Base-by-base conservation (phyloP, 2,329 filamentous ascomycete species). In the Pseudocercospora pini-densiflorae region DNA sequence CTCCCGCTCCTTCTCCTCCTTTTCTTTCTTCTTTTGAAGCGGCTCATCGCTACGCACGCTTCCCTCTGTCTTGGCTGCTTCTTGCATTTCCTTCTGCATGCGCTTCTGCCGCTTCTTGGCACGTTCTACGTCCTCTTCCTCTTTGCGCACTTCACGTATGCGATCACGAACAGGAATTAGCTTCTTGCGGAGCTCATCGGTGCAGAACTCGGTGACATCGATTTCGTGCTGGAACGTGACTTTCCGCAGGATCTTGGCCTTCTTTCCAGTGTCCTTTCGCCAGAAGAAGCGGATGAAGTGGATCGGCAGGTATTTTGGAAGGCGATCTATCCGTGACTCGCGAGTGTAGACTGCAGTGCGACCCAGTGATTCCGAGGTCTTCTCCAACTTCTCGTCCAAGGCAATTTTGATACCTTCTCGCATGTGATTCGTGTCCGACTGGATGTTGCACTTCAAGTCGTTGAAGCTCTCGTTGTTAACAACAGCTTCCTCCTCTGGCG, bases 241-340 rank as follows among this genome's bases (percentile, higher is more conserved):
- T 82, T 98, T 99, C 78, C 94, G 92, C 92, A 99, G 94, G 74
- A 99, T 99, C 86, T 99, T 99, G 72, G 94, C 94, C 85, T 99
- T 99, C 84, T 98, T 98, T 80, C 96, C 91, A 3, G 92, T 93
- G 72, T 97, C 93, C 55, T 91, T 89, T 77, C 97, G 94, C 95
- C 95, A 99, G 83, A 94, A 97, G 83, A 99, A 99, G 70, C 95
- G 92, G 64, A 99, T 92, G 78, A 99, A 97, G 80, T 99, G 95
- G 3, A 99, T 92, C 0, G 95, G 95, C 53, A 99, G 86, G 78
- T 99, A 97, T 79, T 97, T 97, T 19, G 95, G 95, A 58, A 97
- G 84, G 21, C 94, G 90, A 10, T 94, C 88, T 73, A 99, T 96
- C 76, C 90, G 89, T n/a, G 93, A 95, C 3, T 87, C 91, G 81